Conservation (phyloP, 192 early-diverging fungal species). For the Radiomyces spectabilis region DNA sequence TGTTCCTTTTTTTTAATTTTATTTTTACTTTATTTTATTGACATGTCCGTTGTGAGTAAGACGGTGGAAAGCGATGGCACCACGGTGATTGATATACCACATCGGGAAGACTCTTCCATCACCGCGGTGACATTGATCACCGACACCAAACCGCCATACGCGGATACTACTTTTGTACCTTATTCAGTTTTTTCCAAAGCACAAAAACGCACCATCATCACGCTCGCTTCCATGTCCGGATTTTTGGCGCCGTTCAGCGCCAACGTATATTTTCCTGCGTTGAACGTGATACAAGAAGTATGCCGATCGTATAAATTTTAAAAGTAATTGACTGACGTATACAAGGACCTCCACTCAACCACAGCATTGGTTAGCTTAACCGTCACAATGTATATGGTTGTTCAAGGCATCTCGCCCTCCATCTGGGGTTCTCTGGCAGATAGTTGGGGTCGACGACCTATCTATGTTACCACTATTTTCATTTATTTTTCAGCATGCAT, state of each 20-base stretch:
- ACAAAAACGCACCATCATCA: conserved; percentile 25
- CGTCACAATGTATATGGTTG: conserved; percentile 13
- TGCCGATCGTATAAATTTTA: background rate
- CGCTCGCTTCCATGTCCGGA: conserved; percentile 25
- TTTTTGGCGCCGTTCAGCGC: conserved; percentile 12
- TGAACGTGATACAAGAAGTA: conserved; percentile 12
- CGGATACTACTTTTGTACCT: background rate
- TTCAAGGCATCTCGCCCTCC: conserved; percentile 24
- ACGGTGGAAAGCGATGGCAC: no score
- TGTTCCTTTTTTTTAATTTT: no score
- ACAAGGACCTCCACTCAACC: background rate
- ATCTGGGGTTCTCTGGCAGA: conserved; percentile 30
- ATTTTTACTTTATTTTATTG: no score
- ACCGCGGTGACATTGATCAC: no score
- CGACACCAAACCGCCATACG: background rate
- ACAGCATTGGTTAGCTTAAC: conserved; percentile 9
- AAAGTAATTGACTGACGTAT: background rate
- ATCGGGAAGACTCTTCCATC: no score
- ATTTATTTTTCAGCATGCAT: conserved; percentile 24
- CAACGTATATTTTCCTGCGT: conserved; percentile 20
- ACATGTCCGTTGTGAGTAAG: no score
- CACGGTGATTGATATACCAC: no score
- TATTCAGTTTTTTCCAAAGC: conserved; percentile 6
- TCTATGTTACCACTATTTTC: conserved; percentile 18
- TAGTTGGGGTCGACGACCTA: conserved; percentile 21